A percentile compares a stretch with the other conserved stretches of the same genome.
Conservation (phyloP, 495 filamentous ascomycete genomes). For the Aspergillus nanangensis region DNA sequence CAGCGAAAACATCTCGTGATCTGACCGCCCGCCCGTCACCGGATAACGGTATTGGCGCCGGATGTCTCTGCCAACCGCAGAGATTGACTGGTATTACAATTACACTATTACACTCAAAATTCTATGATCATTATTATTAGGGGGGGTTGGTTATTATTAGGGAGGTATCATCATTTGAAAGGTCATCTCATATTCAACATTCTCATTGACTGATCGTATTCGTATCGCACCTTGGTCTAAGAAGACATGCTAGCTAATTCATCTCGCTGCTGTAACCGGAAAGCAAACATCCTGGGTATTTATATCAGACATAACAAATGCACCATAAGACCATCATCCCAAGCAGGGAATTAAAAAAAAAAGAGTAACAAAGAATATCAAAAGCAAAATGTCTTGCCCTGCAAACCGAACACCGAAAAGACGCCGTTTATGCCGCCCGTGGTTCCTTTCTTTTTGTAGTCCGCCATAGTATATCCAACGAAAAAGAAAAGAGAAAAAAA, state of each 20-base stretch:
- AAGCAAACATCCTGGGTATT: constrained; percentile 35
- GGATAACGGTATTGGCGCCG: neutral
- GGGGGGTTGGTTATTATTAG: no score
- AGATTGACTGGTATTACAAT: no score
- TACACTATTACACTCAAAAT: no score
- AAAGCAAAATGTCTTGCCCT: constrained; percentile 1
- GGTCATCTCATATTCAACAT: no score
- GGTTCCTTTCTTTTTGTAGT: constrained; percentile 8
- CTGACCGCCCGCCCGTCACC: neutral
- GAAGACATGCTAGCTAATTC: constrained; percentile 15
- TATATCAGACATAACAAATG: constrained; percentile 21
- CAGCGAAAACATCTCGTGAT: neutral
- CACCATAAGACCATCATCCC: constrained; percentile 6
- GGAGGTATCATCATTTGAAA: no score
- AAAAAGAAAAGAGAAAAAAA: constrained; percentile 10
- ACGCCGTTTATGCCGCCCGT: constrained; percentile 11
- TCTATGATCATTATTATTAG: no score
- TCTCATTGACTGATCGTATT: constrained; percentile 4
- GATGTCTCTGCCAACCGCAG: no score
- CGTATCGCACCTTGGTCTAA: constrained; percentile 20
- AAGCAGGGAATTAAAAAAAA: constrained; percentile 14
- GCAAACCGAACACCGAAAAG: constrained; percentile 9
- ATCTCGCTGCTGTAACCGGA: constrained; percentile 26
- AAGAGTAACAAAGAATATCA: constrained; percentile 1
- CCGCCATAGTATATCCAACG: constrained; percentile 10